Evolutionary conservation across 2,329 filamentous ascomycete genomes (phyloP).

Genomic region (Talaromyces sp.): DNA sequence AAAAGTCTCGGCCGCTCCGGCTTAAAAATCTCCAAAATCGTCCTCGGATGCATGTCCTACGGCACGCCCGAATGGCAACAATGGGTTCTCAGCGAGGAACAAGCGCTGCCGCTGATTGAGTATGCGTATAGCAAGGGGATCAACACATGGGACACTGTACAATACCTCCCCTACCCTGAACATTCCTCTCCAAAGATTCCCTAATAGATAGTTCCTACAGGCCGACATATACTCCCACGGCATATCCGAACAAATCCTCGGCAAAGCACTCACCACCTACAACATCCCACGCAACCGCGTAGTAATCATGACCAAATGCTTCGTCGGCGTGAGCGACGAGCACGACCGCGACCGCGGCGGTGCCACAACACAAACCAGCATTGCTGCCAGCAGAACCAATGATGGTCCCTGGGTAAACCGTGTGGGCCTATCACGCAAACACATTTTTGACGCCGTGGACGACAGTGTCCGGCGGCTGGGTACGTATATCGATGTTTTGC

Average conservation of each 20-base stretch:
- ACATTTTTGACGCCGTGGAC: slow-evolving; percentile 63
- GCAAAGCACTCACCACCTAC: slow-evolving; percentile 61
- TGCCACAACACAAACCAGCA: neutral
- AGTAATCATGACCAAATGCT: slow-evolving; percentile 64
- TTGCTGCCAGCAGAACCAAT: slow-evolving; percentile 18
- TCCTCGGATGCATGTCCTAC: slow-evolving; percentile 19
- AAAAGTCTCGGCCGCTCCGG: slow-evolving; percentile 10
- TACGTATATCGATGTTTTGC: slow-evolving; percentile 54
- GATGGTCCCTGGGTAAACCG: slow-evolving; percentile 29
- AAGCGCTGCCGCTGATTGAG: slow-evolving; percentile 18
- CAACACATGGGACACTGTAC: slow-evolving; percentile 24
- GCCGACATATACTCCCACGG: slow-evolving; percentile 52
- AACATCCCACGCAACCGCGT: slow-evolving; percentile 62
- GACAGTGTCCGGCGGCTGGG: slow-evolving; percentile 49
- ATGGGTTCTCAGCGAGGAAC: slow-evolving; percentile 20
- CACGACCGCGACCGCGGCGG: neutral
- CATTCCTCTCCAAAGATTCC: neutral
- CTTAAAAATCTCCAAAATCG: slow-evolving; percentile 19
- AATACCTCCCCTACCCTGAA: neutral
- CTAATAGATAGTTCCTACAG: slow-evolving; percentile 12
- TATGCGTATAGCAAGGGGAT: slow-evolving; percentile 22
- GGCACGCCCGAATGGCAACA: slow-evolving; percentile 18
- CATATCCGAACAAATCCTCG: slow-evolving; percentile 60
- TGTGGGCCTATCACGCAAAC: slow-evolving; percentile 56
- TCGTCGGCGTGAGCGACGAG: neutral